A percentile compares a stretch with the other conserved stretches of the same genome.
These are phyloP conservation scores for Canariomyces notabilis DNA, from an alignment of 2,329 filamentous ascomycete species.

Conservation along the genomic window DNA sequence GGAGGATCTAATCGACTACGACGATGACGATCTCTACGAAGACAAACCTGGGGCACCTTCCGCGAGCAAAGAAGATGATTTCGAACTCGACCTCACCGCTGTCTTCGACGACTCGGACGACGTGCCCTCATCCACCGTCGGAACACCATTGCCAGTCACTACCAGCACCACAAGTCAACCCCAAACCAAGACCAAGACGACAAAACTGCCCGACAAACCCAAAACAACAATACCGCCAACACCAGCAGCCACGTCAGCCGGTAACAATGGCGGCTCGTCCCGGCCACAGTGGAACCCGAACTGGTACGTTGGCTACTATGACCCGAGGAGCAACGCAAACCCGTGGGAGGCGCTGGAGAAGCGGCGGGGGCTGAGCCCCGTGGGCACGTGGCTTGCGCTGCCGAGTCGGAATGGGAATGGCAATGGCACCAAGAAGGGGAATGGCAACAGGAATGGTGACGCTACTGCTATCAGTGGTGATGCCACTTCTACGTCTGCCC, in stretches of 20 bases:
- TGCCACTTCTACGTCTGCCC: neutral
- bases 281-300: too few relatives aligned
- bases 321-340: conserved; percentile 64
- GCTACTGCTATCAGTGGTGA: too few relatives aligned
- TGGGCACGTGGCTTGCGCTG: conserved; percentile 42
- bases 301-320: conserved; percentile 67
- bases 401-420: conserved; percentile 21
- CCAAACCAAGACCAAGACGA: neutral
- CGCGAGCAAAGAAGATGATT: conserved; percentile 16
- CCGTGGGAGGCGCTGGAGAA: conserved; percentile 61
- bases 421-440: neutral
- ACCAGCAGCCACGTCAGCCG: too few relatives aligned
- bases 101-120: conserved; percentile 11
- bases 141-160: neutral
- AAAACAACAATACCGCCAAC: too few relatives aligned
- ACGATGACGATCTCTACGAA: conserved; percentile 12
- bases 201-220: too few relatives aligned
- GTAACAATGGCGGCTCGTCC: too few relatives aligned
- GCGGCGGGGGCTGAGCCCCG: conserved; percentile 37
- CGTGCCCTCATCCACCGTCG: neutral
- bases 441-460: neutral
- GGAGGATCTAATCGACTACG: conserved; percentile 33
- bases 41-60: conserved; percentile 14
- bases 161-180: neutral
- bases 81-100: neutral